Evolutionary conservation across 139 green algal genomes (phyloP).

Genomic region (Klebsormidium nitens): DNA sequence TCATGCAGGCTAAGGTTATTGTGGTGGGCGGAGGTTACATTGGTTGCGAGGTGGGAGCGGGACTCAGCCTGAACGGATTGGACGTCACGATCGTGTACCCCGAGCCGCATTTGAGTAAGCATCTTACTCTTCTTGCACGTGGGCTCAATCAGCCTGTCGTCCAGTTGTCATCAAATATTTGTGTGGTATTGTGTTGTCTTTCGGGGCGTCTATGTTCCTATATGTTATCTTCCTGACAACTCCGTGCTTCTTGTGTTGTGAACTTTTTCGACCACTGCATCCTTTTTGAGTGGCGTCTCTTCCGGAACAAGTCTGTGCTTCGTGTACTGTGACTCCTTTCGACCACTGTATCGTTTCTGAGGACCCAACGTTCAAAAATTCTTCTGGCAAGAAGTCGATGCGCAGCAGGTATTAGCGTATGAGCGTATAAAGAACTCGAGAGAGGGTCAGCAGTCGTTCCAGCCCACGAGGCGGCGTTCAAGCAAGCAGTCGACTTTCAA

Average conservation of each 20-base stretch:
- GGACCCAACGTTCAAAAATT: no score
- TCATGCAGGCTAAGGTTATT: constrained; percentile 11
- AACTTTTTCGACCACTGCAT: background rate
- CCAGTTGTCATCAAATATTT: background rate
- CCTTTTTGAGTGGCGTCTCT: background rate
- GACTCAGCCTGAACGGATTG: constrained; percentile 63
- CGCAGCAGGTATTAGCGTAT: no score
- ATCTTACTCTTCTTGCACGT: background rate
- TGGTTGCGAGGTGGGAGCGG: constrained; percentile 67
- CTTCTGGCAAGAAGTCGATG: no score
- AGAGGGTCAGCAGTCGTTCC: no score
- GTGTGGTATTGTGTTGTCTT: background rate
- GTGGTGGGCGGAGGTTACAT: constrained; percentile 91
- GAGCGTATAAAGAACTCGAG: no score
- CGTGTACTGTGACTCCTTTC: no score
- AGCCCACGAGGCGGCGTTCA: no score
- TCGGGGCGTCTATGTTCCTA: background rate
- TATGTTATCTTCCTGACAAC: background rate
- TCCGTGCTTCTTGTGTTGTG: background rate
- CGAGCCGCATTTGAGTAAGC: constrained; percentile 56
- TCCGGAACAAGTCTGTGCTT: no score
- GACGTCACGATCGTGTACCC: constrained; percentile 78
- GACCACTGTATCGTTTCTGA: no score
- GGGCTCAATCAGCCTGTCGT: background rate
- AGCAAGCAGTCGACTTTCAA: no score